Percentiles rank a stretch among this genome's conserved stretches.
Conservation (phyloP, 75 land plant genomes). For the Pinus taeda region DNA sequence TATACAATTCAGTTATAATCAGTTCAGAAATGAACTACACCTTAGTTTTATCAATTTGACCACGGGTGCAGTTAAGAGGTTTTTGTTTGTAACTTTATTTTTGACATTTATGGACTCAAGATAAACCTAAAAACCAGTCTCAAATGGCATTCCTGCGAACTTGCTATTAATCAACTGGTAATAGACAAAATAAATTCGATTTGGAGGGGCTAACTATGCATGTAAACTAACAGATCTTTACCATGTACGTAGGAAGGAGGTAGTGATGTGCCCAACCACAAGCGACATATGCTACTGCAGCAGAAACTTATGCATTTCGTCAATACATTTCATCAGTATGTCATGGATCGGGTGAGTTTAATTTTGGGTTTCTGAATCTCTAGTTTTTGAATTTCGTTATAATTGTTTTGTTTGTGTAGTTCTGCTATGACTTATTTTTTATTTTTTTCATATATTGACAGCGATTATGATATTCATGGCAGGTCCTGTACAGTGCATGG, state of each 20-base stretch:
- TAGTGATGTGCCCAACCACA: conserved; percentile 34
- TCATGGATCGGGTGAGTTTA: conserved; percentile 87
- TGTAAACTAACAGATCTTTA: neutral
- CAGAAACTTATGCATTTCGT: conserved; percentile 97
- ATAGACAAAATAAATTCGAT: neutral
- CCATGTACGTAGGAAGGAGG: conserved; percentile 46
- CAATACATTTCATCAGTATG: conserved; percentile 98
- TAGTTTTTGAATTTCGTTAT: neutral
- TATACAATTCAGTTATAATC: neutral
- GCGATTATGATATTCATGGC: conserved; percentile 7
- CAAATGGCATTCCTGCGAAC: neutral
- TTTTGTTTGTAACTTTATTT: neutral
- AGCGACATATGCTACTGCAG: conserved; percentile 80
- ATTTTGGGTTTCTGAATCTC: neutral
- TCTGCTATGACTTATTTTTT: neutral
- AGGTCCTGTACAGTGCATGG: conserved; percentile 98
- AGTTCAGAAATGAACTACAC: neutral
- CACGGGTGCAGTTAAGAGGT: neutral
- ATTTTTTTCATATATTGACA: neutral
- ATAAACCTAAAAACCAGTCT: neutral
- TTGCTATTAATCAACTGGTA: neutral
- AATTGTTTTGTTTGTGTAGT: neutral
- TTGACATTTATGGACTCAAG: no score
- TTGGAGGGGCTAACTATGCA: neutral
- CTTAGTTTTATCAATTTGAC: neutral